phyloP scores from a whole-genome alignment of 306 rosid genomes.

The Canavalia gladiata region DNA sequence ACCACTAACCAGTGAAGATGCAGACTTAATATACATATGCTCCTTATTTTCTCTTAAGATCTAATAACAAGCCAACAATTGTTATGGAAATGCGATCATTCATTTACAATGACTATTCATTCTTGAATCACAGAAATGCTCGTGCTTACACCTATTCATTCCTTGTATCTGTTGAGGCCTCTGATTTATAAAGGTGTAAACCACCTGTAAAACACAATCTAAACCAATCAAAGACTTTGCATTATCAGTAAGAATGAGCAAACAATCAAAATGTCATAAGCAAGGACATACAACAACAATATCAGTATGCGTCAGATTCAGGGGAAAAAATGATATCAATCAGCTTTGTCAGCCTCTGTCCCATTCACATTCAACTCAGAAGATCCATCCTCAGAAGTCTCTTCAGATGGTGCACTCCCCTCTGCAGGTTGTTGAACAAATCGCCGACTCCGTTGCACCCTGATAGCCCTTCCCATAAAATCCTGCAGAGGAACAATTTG shows the following conservation, averaged over 20 bases:
- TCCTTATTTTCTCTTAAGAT: background rate
- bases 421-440: conserved; percentile 65
- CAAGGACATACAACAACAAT: conserved; percentile 31
- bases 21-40: conserved; percentile 24
- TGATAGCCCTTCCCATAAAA: conserved; percentile 80
- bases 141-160: conserved; percentile 35
- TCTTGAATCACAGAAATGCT: conserved; percentile 20
- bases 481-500: conserved; percentile 58
- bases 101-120: conserved; percentile 26
- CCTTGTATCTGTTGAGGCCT: conserved; percentile 20
- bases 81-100: conserved; percentile 18
- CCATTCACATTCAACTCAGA: conserved; percentile 52
- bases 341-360: conserved; percentile 55
- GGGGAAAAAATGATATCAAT: conserved; percentile 41
- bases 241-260: conserved; percentile 23
- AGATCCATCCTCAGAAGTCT: conserved; percentile 55
- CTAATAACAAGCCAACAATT: conserved; percentile 27
- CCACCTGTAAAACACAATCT: conserved; percentile 40
- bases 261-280: conserved; percentile 30
- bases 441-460: conserved; percentile 73
- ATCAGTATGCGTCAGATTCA: conserved; percentile 27
- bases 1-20: conserved; percentile 21
- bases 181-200: conserved; percentile 27
- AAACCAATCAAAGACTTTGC: conserved; percentile 34
- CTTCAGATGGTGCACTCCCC: conserved; percentile 56